Percentiles rank a stretch among this genome's conserved stretches.
phyloP scores from a whole-genome alignment of 768 basidiomycete genomes.

The Cystofilobasidium capitatum region DNA sequence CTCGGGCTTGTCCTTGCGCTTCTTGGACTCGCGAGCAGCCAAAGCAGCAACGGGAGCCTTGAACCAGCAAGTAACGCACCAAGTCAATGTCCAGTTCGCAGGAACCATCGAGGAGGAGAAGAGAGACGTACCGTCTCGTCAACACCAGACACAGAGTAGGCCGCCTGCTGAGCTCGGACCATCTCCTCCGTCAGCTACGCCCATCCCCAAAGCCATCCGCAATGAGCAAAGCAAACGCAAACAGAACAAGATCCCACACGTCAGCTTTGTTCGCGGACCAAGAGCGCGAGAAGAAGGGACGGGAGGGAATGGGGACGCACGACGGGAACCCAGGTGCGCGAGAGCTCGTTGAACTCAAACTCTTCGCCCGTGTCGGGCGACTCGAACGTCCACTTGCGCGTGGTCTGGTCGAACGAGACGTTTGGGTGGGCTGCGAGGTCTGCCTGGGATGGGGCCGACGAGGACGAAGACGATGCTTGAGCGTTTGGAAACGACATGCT shows the following conservation, averaged over 20 bases:
- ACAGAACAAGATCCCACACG: no score
- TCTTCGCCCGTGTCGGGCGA: slow-evolving; percentile 73
- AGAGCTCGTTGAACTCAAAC: slow-evolving; percentile 71
- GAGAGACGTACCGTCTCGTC: slow-evolving; percentile 71
- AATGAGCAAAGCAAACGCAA: no score
- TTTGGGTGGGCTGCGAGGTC: slow-evolving; percentile 72
- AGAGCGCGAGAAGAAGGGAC: background rate
- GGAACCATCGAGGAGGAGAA: background rate
- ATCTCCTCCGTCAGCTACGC: slow-evolving; percentile 88
- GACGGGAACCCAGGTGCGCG: slow-evolving; percentile 71
- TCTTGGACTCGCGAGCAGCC: slow-evolving; percentile 45
- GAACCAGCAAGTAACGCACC: background rate
- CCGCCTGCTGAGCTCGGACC: slow-evolving; percentile 81
- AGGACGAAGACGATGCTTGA: background rate
- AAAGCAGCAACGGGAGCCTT: slow-evolving; percentile 83
- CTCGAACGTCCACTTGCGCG: slow-evolving; percentile 78
- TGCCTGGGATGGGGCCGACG: slow-evolving; percentile 34
- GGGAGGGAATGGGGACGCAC: slow-evolving; percentile 46
- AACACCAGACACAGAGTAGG: slow-evolving; percentile 83
- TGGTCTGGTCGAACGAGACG: slow-evolving; percentile 65
- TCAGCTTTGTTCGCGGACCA: no score
- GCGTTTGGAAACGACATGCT: background rate
- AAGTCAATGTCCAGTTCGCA: background rate
- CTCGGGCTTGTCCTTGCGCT: slow-evolving; percentile 49
- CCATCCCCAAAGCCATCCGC: no score